Conservation (phyloP, 441 rosid species). For the Gossypium laxum region DNA sequence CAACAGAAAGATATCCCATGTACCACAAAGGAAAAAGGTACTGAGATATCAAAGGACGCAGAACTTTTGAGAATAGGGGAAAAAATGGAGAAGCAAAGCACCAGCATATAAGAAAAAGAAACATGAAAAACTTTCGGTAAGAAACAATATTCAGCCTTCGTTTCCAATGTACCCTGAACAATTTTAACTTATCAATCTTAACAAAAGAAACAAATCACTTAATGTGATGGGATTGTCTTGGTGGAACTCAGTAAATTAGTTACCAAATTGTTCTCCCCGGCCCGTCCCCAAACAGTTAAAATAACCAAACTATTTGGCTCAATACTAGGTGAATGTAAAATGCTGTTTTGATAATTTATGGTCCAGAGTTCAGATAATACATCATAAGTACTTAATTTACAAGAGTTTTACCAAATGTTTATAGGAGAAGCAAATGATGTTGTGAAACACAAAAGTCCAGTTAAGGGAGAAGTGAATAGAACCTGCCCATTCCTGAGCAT, state of each 20-base stretch:
- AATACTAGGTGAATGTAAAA: neutral
- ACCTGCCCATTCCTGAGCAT: slow-evolving; percentile 92
- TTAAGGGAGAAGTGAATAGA: neutral
- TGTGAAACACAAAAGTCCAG: neutral
- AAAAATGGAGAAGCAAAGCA: neutral
- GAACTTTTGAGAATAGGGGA: neutral
- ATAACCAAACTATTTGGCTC: neutral
- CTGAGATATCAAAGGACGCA: neutral
- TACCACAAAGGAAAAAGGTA: neutral
- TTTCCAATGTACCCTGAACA: neutral
- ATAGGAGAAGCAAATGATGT: neutral
- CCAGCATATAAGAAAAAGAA: neutral
- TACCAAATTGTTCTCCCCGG: neutral
- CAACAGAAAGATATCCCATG: no score
- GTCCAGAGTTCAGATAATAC: neutral
- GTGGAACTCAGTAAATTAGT: neutral
- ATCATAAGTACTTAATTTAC: neutral
- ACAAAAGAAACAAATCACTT: neutral
- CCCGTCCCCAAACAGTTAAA: neutral
- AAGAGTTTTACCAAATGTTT: neutral
- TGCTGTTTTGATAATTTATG: neutral
- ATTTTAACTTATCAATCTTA: neutral
- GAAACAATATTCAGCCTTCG: neutral
- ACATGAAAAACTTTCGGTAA: neutral
- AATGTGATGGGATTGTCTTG: neutral